phyloP scores from a whole-genome alignment of 768 basidiomycete genomes.

The Sporobolomyces phaffii region DNA sequence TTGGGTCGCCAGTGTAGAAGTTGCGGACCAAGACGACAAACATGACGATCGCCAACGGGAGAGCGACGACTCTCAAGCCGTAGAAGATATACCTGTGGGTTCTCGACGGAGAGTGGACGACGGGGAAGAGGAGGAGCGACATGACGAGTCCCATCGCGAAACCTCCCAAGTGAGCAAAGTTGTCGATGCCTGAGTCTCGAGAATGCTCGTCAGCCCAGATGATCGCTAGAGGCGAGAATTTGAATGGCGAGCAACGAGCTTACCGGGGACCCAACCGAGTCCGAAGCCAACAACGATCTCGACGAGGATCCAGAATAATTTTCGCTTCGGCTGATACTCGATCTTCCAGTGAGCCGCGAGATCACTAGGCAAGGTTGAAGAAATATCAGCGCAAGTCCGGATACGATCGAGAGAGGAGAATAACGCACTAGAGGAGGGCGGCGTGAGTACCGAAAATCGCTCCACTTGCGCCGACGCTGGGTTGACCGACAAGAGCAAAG shows the following conservation, averaged over 20 bases:
- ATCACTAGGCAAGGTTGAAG: slow-evolving; percentile 49
- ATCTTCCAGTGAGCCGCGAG: slow-evolving; percentile 87
- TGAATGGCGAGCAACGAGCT: too few relatives aligned
- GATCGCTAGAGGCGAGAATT: too few relatives aligned
- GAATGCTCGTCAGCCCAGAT: too few relatives aligned
- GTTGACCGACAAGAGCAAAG: slow-evolving; percentile 79
- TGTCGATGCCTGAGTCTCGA: slow-evolving; percentile 62
- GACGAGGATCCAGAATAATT: slow-evolving; percentile 74
- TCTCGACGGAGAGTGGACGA: slow-evolving; percentile 70
- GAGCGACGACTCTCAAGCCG: slow-evolving; percentile 63
- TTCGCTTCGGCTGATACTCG: slow-evolving; percentile 71
- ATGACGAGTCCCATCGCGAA: slow-evolving; percentile 63
- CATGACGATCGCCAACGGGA: slow-evolving; percentile 68
- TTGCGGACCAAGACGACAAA: slow-evolving; percentile 78
- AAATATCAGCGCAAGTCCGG: background rate
- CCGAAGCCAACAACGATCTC: slow-evolving; percentile 82
- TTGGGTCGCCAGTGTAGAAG: slow-evolving; percentile 83
- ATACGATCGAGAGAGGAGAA: slow-evolving; percentile 52
- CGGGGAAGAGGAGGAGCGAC: slow-evolving; percentile 78
- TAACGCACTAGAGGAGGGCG: slow-evolving; percentile 54
- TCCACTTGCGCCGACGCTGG: slow-evolving; percentile 85
- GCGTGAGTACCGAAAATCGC: slow-evolving; percentile 50
- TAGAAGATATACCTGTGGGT: slow-evolving; percentile 64
- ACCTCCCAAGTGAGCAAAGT: slow-evolving; percentile 85
- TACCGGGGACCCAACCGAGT: slow-evolving; percentile 69